Evolutionary conservation across 2,329 filamentous ascomycete genomes (phyloP).

Genomic region (Penicillium olsonii): DNA sequence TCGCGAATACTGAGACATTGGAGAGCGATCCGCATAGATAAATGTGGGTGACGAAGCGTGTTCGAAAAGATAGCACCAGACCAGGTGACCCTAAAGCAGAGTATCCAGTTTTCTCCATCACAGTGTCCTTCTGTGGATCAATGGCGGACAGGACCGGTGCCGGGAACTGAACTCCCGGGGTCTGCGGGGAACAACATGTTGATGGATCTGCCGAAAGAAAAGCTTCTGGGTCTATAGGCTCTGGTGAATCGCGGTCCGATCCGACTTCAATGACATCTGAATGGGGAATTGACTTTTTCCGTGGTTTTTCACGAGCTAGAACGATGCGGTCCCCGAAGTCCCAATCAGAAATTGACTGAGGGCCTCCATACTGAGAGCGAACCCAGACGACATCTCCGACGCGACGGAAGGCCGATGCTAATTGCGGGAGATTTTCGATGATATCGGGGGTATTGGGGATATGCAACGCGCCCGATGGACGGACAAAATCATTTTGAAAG

Average conservation of each 20-base stretch:
- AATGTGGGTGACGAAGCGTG: conserved; percentile 83
- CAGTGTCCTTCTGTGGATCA: conserved; percentile 52
- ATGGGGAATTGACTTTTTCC: conserved; percentile 6
- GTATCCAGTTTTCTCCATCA: conserved; percentile 74
- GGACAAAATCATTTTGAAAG: conserved; percentile 86
- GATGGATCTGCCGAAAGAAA: conserved; percentile 40
- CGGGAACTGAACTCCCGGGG: conserved; percentile 52
- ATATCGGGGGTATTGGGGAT: conserved; percentile 66
- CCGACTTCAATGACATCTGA: conserved; percentile 25
- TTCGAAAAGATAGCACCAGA: conserved; percentile 75
- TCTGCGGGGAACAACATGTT: conserved; percentile 43
- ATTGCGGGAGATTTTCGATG: conserved; percentile 63
- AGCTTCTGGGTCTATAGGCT: conserved; percentile 43
- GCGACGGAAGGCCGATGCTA: conserved; percentile 73
- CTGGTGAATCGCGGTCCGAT: conserved; percentile 20
- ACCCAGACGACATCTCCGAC: conserved; percentile 81
- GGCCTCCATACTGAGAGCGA: conserved; percentile 69
- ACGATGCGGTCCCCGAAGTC: conserved; percentile 49
- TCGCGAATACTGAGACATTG: conserved; percentile 88
- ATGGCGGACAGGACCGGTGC: conserved; percentile 53
- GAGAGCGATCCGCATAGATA: conserved; percentile 85
- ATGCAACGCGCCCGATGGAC: conserved; percentile 66
- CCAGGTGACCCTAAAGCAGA: conserved; percentile 79
- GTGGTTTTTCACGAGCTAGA: conserved; percentile 32
- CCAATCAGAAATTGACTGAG: conserved; percentile 57